Evolutionary conservation across 23 red algal species (phyloP).

Genomic region (Gracilaria gracilis): DNA sequence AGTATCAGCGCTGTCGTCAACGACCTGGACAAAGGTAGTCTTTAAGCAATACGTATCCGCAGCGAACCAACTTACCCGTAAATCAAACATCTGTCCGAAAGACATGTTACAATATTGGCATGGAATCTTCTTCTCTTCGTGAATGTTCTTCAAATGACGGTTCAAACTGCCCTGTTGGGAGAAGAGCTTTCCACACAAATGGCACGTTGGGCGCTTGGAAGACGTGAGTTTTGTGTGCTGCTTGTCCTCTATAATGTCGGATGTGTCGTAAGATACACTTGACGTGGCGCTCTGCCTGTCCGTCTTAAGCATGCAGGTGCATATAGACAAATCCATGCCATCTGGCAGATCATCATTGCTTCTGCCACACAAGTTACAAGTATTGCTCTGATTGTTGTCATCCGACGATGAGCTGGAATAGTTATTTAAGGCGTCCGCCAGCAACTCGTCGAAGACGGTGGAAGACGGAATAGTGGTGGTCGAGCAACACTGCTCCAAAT

Average conservation of each 20-base stretch:
- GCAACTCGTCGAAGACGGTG: neutral
- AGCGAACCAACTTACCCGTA: constrained; percentile 49
- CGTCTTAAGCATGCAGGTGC: neutral
- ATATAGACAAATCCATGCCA: neutral
- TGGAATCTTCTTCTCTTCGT: constrained; percentile 65
- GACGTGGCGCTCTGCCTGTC: neutral
- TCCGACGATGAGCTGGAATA: neutral
- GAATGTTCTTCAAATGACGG: constrained; percentile 69
- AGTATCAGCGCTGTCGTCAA: neutral
- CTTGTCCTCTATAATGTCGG: neutral
- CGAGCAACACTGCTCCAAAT: neutral
- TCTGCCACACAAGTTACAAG: neutral
- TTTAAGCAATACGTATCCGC: neutral
- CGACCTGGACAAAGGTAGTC: too few species aligned
- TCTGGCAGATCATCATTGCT: neutral
- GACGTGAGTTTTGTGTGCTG: neutral
- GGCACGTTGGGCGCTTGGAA: constrained; percentile 30
- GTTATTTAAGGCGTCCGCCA: neutral
- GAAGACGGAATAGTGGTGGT: neutral
- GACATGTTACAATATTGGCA: constrained; percentile 65
- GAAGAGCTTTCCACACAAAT: constrained; percentile 53
- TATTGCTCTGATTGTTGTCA: neutral
- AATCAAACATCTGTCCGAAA: constrained; percentile 77
- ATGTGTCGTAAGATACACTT: neutral
- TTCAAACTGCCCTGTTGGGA: constrained; percentile 72